Evolutionary conservation across 2,329 filamentous ascomycete genomes (phyloP), one percentile per base, ranked within the genome.

Genomic region (Paecilomyces formosus): DNA sequence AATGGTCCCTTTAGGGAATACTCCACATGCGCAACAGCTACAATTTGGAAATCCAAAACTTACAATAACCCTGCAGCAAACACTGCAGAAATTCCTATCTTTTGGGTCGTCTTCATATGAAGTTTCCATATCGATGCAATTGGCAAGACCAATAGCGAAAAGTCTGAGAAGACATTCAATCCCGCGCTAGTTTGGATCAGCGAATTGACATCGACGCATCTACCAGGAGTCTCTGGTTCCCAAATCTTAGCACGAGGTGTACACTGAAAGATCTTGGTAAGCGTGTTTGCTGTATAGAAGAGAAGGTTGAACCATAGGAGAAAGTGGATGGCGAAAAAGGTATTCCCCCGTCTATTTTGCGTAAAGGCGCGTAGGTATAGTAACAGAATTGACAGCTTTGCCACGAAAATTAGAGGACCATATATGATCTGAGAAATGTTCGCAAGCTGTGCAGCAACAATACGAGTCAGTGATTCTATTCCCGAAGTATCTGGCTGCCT

Each of bases 301-400:
- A 55, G 35, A 12, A 63, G 12, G 52, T 58, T 58, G 6, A 64
- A 51, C 15, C 33, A 33, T 8, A 64, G 59, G 12, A 67, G 54
- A 28, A 58, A 35, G 30, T 65, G 55, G 6, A 67, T 61, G 28
- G 57, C 28, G 9, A 55, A 51, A 55, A 60, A 61, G 2, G 62
- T 64, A 5, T 18, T 21, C 13, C 59, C 60, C 57, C 55, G 59
- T 45, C 55, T 51, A n/a, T 54, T 39, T 13, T 63, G 61, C 3
- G 60, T 59, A 54, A 68, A 68, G 39, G 65, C 57, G 18, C 62
- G 60, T 15, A 62, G 59, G 54, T 65, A 67, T 21, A 65, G 62
- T 9, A 64, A 60, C 7, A 68, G 50, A 22, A 68, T 62, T 0
- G 63, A 61, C 2, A 66, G n/a, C 52, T 68, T 68, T 21, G 64